phyloP scores from a whole-genome alignment of 768 basidiomycete species.

The Leucosporidium yakuticum region DNA sequence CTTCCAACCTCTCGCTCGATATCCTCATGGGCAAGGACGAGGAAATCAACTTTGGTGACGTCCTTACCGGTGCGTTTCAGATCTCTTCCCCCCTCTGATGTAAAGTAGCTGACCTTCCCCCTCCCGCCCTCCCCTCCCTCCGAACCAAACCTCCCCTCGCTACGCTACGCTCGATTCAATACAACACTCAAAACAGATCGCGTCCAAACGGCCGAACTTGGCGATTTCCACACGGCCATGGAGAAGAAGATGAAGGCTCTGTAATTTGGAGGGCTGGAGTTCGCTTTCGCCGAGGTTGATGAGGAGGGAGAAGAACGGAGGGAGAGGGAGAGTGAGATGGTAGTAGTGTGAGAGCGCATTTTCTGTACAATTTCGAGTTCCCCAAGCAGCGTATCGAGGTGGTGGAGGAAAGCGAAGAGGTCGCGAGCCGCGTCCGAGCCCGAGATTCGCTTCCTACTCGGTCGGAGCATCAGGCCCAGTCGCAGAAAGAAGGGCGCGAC shows the following conservation, averaged over 20 bases:
- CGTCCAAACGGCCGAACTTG: constrained; percentile 50
- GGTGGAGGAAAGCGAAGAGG: too few species aligned
- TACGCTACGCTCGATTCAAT: background rate
- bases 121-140: too few species aligned
- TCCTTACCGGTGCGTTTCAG: constrained; percentile 65
- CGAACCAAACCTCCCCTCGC: background rate
- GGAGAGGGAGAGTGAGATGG: too few species aligned
- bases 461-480: too few species aligned
- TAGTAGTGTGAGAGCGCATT: too few species aligned
- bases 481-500: too few species aligned
- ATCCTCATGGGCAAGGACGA: constrained; percentile 92
- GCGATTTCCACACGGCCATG: constrained; percentile 61
- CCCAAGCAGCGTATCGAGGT: too few species aligned
- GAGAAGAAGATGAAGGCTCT: constrained; percentile 51
- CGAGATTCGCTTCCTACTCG: too few species aligned
- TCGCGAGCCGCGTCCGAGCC: too few species aligned
- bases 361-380: too few species aligned
- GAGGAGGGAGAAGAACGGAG: too few species aligned
- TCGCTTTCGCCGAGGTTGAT: too few species aligned
- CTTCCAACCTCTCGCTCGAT: constrained; percentile 77
- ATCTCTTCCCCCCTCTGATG: background rate
- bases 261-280: background rate
- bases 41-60: constrained; percentile 65
- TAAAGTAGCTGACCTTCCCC: background rate
- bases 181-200: constrained; percentile 51